Conservation (phyloP, 495 filamentous ascomycete genomes). For the Aspergillus affinis region DNA sequence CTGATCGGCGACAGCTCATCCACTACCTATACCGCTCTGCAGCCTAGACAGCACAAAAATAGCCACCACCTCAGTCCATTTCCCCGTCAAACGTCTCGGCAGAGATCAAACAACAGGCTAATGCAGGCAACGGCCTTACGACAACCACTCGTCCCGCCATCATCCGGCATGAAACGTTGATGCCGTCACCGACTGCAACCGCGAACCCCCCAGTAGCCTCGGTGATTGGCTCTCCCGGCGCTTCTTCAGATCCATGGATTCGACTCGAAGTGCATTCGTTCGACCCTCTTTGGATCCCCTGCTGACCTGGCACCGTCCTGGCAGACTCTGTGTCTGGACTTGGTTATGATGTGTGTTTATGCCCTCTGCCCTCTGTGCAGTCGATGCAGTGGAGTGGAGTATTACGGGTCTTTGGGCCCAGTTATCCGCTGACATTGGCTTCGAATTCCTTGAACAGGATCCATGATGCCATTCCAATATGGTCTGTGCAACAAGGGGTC, state of each 20-base stretch:
- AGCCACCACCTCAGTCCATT: not conserved
- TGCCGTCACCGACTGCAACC: constrained; percentile 17
- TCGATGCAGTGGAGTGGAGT: not conserved
- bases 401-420: no score
- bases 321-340: not conserved
- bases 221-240: not conserved
- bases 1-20: no score
- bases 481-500: no score
- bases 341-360: no score
- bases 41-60: not conserved
- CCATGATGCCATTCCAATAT: no score
- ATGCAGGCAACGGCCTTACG: constrained; percentile 5
- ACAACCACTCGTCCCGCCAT: constrained; percentile 12
- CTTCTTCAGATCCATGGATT: not conserved
- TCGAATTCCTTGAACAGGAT: not conserved
- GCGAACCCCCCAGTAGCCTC: not conserved
- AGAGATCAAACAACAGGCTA: not conserved
- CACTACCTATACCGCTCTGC: not conserved
- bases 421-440: not conserved
- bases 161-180: constrained; percentile 20
- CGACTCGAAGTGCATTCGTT: not conserved
- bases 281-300: not conserved
- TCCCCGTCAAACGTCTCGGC: no score
- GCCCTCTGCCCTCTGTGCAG: no score
- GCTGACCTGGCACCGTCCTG: not conserved